Conservation (phyloP, 257 asterid genomes). For the Nicotiana tabacum region DNA sequence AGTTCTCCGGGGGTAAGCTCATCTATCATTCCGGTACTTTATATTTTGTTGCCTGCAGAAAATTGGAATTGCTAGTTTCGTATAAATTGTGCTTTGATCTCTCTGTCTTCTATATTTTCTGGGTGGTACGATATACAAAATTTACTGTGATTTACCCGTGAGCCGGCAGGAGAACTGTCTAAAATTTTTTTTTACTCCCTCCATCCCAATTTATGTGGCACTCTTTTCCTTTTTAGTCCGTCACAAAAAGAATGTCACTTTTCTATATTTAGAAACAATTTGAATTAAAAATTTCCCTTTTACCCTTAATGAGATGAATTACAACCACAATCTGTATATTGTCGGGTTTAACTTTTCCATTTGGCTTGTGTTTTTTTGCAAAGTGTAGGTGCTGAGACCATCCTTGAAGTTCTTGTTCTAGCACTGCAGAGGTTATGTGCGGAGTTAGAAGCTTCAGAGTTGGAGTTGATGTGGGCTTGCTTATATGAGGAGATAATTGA, state of each 20-base stretch:
- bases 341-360: constrained; percentile 2
- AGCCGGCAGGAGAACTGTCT: not conserved
- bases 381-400: constrained; percentile 45
- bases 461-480: constrained; percentile 48
- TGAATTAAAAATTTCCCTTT: too few relatives aligned
- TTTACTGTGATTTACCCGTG: not conserved
- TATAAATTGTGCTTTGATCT: not conserved
- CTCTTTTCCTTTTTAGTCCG: too few relatives aligned
- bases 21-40: not conserved
- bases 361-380: constrained; percentile 10
- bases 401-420: constrained; percentile 55
- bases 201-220: too few relatives aligned
- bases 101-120: not conserved
- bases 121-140: not conserved
- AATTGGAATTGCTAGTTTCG: not conserved
- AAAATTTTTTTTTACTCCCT: too few relatives aligned
- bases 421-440: constrained; percentile 56
- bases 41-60: constrained; percentile 7
- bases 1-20: constrained; percentile 48
- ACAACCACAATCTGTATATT: not conserved
- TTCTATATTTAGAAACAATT: too few relatives aligned
- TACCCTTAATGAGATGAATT: too few relatives aligned
- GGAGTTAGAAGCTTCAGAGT: constrained; percentile 49
- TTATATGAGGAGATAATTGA: constrained; percentile 44
- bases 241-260: too few relatives aligned